Percentiles rank a stretch among this genome's conserved stretches.
Conservation (phyloP, 768 basidiomycete genomes). For the Hygrocybe punicea region DNA sequence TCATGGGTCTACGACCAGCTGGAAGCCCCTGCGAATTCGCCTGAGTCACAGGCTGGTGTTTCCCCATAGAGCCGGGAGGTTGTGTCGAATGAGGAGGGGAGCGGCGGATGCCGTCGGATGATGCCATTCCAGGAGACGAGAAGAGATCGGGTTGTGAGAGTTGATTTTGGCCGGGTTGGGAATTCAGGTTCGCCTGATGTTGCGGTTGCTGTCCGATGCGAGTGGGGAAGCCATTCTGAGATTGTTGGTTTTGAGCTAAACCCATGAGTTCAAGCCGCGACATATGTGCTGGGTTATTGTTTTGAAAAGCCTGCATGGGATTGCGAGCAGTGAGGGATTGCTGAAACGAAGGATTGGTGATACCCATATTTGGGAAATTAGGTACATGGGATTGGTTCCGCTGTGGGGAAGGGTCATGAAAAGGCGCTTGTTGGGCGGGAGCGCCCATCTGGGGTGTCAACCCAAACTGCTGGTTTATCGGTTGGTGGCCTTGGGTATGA, state of each 20-base stretch:
- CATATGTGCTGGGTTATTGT: constrained; percentile 27
- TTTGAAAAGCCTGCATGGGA: constrained; percentile 38
- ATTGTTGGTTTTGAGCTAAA: constrained; percentile 46
- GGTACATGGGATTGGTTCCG: constrained; percentile 37
- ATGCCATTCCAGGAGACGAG: constrained; percentile 42
- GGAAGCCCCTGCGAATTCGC: constrained; percentile 7
- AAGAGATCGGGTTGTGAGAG: constrained; percentile 45
- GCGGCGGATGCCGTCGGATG: constrained; percentile 46
- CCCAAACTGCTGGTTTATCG: constrained; percentile 44
- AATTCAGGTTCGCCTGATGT: constrained; percentile 22
- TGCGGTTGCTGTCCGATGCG: constrained; percentile 18
- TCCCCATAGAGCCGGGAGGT: constrained; percentile 17
- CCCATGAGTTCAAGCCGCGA: constrained; percentile 44
- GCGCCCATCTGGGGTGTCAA: constrained; percentile 41
- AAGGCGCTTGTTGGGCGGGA: constrained; percentile 37
- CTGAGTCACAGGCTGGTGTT: not conserved
- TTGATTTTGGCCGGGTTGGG: constrained; percentile 40
- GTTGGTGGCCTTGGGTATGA: constrained; percentile 29
- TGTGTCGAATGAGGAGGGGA: constrained; percentile 45
- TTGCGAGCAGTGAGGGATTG: constrained; percentile 19
- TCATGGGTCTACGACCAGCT: constrained; percentile 18
- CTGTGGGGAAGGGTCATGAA: constrained; percentile 34
- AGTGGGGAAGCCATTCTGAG: constrained; percentile 39
- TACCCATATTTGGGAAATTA: constrained; percentile 37
- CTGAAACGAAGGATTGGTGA: constrained; percentile 19